These are phyloP conservation scores for Backusella australiensis DNA, from an alignment of 192 early-diverging fungal species.

Conservation along the genomic window DNA sequence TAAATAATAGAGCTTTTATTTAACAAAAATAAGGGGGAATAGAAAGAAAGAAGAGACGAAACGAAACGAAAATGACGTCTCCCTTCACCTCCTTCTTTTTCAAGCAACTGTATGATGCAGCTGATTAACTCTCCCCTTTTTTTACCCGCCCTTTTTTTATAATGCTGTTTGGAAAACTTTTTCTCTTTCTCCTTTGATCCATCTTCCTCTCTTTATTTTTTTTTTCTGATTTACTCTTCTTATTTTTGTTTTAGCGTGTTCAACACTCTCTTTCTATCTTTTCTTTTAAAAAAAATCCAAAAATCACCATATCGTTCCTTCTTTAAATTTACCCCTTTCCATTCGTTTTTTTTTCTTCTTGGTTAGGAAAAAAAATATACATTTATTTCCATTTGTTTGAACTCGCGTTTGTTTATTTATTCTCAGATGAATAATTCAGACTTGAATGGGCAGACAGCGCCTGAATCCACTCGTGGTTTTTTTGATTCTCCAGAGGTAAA, in stretches of 20 bases:
- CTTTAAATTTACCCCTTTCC: neutral
- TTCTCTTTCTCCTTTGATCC: conserved; percentile 2
- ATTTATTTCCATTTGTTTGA: neutral
- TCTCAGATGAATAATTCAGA: conserved; percentile 12
- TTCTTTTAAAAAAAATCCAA: neutral
- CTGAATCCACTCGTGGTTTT: conserved; percentile 39
- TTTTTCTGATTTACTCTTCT: neutral
- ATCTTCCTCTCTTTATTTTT: conserved; percentile 8
- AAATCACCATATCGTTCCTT: conserved; percentile 7
- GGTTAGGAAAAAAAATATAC: conserved; percentile 1
- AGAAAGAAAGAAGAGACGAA: neutral
- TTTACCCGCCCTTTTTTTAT: conserved; percentile 6
- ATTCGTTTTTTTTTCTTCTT: conserved; percentile 8
- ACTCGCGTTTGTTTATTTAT: conserved; percentile 4
- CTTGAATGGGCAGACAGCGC: conserved; percentile 38
- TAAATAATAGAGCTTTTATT: neutral
- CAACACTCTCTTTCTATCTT: neutral
- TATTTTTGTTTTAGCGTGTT: neutral
- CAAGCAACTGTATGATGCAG: neutral
- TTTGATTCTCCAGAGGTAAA: conserved; percentile 31
- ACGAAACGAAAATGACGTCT: neutral
- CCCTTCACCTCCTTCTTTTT: neutral
- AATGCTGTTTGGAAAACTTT: neutral
- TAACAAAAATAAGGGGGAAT: neutral
- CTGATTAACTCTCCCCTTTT: conserved; percentile 10